These are phyloP conservation scores for Coelastrella sp. DNA, from an alignment of 139 green algal species.

Conservation along the genomic window DNA sequence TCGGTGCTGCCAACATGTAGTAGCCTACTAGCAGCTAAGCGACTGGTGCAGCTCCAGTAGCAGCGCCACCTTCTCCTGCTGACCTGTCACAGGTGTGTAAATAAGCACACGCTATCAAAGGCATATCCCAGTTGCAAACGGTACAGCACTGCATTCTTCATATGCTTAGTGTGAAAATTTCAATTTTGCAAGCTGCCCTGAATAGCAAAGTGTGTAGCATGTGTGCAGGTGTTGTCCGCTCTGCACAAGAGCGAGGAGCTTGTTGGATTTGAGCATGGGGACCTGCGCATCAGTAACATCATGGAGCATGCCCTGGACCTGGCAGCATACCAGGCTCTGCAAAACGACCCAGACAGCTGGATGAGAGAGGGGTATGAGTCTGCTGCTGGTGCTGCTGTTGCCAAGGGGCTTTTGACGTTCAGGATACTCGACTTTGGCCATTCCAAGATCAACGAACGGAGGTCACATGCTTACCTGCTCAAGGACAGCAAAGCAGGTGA, in stretches of 20 bases:
- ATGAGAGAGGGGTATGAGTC: constrained; percentile 9
- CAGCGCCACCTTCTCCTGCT: background rate
- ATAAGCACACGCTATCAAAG: background rate
- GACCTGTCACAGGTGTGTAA: background rate
- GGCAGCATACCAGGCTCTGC: background rate
- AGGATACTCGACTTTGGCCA: constrained; percentile 27
- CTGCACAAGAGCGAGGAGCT: background rate
- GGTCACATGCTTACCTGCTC: constrained; percentile 8
- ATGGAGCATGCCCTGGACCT: constrained; percentile 17
- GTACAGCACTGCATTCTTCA: background rate
- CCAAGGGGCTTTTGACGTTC: background rate
- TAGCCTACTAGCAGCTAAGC: too few relatives aligned
- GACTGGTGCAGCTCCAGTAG: too few relatives aligned
- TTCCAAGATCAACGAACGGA: constrained; percentile 22
- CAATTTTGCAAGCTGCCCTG: background rate
- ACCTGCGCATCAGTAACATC: constrained; percentile 41
- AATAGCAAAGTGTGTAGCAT: background rate
- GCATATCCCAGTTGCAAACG: background rate
- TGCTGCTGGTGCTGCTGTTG: constrained; percentile 19
- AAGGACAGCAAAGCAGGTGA: background rate
- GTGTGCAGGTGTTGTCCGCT: background rate
- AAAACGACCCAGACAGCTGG: constrained; percentile 13
- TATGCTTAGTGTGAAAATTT: background rate
- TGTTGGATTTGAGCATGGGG: constrained; percentile 25
- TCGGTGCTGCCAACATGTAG: background rate